These are phyloP conservation scores for Solioccasus polychromus DNA, from an alignment of 768 basidiomycete species.

Conservation along the genomic window DNA sequence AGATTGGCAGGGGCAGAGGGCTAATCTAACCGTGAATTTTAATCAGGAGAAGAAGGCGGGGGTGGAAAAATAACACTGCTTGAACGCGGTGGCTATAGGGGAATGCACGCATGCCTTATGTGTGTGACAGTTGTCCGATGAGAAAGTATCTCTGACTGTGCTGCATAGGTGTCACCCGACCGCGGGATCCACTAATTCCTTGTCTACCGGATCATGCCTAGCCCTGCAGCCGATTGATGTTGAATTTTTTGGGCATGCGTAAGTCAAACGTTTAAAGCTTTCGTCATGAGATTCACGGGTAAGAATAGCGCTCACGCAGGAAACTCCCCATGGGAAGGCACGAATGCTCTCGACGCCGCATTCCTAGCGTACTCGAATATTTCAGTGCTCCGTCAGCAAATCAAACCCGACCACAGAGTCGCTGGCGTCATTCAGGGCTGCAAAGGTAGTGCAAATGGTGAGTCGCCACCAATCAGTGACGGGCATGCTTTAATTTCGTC, in stretches of 20 bases:
- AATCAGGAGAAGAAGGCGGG: constrained; percentile 70
- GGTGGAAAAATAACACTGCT: constrained; percentile 76
- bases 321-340: constrained; percentile 82
- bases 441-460: constrained; percentile 69
- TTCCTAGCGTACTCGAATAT: constrained; percentile 79
- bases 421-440: constrained; percentile 75
- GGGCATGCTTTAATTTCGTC: background rate
- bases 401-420: constrained; percentile 76
- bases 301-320: constrained; percentile 68
- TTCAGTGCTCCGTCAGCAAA: constrained; percentile 82
- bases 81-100: constrained; percentile 72
- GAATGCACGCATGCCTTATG: constrained; percentile 84
- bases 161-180: constrained; percentile 67
- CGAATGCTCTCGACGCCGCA: constrained; percentile 86
- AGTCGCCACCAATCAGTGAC: constrained; percentile 13
- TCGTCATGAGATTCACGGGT: constrained; percentile 6
- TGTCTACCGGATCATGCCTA: constrained; percentile 50
- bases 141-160: constrained; percentile 12
- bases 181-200: constrained; percentile 50
- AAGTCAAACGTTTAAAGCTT: constrained; percentile 19
- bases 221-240: constrained; percentile 66
- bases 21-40: constrained; percentile 5
- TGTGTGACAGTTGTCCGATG: constrained; percentile 25
- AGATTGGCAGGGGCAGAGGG: background rate
- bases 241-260: constrained; percentile 77